Evolutionary conservation across 192 early-diverging fungal genomes (phyloP).

Genomic region (Entomortierella chlamydospora): DNA sequence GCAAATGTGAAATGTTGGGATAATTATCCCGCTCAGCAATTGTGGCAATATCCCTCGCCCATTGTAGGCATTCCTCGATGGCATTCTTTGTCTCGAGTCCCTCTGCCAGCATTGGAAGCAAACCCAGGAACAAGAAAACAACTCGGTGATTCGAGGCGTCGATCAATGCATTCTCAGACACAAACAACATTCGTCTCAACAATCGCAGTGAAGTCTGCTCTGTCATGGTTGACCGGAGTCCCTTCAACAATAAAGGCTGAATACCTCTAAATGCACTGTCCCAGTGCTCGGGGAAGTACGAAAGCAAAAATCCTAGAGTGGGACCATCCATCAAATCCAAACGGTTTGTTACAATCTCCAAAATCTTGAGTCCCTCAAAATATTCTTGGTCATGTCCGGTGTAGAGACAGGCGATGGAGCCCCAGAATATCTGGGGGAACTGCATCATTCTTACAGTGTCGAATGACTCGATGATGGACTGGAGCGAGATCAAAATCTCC

Average conservation of each 20-base stretch:
- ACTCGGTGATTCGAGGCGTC: slow-evolving; percentile 67
- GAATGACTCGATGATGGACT: slow-evolving; percentile 70
- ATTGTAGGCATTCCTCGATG: slow-evolving; percentile 59
- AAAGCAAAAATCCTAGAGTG: slow-evolving; percentile 62
- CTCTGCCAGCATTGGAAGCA: slow-evolving; percentile 75
- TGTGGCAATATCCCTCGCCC: slow-evolving; percentile 62
- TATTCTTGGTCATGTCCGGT: slow-evolving; percentile 84
- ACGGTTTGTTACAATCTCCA: slow-evolving; percentile 71
- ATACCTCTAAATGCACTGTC: slow-evolving; percentile 78
- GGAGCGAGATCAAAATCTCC: slow-evolving; percentile 80
- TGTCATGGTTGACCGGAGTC: slow-evolving; percentile 67
- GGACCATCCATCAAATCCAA: slow-evolving; percentile 64
- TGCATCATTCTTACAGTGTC: slow-evolving; percentile 63
- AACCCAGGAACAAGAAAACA: slow-evolving; percentile 75
- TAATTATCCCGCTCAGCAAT: slow-evolving; percentile 64
- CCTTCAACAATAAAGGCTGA: slow-evolving; percentile 78
- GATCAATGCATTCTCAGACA: slow-evolving; percentile 69
- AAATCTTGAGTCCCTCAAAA: slow-evolving; percentile 72
- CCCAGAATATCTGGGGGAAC: slow-evolving; percentile 89
- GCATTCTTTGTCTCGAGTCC: slow-evolving; percentile 68
- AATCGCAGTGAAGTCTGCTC: slow-evolving; percentile 69
- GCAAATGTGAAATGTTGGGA: slow-evolving; percentile 61
- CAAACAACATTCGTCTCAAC: slow-evolving; percentile 65
- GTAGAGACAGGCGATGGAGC: slow-evolving; percentile 75
- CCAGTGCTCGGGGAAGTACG: slow-evolving; percentile 81